A percentile compares a stretch with the other conserved stretches of the same genome.
Evolutionary conservation across 2,329 filamentous ascomycete species (phyloP).

Genomic region (Trichoderma lentiforme): DNA sequence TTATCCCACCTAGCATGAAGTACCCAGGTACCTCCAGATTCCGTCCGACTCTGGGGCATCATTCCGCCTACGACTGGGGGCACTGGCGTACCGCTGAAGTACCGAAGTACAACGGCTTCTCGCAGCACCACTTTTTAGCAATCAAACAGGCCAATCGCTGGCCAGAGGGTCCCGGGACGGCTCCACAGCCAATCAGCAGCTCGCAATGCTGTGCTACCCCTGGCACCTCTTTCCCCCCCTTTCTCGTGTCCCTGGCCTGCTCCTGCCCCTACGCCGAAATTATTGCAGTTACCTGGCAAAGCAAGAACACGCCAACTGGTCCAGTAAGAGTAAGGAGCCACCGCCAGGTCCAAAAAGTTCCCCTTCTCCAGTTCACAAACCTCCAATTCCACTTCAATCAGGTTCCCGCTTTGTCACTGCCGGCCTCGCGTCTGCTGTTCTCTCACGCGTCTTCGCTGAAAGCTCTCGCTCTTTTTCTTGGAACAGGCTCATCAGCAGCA

Average conservation of each 20-base stretch:
- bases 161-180: conserved; percentile 27
- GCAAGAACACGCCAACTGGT: conserved; percentile 29
- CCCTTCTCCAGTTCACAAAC: conserved; percentile 32
- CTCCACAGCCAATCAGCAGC: conserved; percentile 30
- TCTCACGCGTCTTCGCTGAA: conserved; percentile 24
- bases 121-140: not conserved
- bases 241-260: conserved; percentile 36
- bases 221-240: conserved; percentile 41
- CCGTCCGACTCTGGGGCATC: not conserved
- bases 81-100: not conserved
- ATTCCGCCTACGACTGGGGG: not conserved
- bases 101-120: not conserved
- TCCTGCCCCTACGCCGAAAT: conserved; percentile 44
- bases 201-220: conserved; percentile 23
- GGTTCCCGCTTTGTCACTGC: conserved; percentile 24
- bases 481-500: conserved; percentile 28
- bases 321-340: conserved; percentile 19
- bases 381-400: conserved; percentile 27
- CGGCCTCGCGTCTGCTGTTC: conserved; percentile 16
- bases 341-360: conserved; percentile 37
- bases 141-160: conserved; percentile 20
- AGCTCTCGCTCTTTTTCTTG: conserved; percentile 35
- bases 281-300: conserved; percentile 40
- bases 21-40: not conserved
- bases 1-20: not conserved